Percentiles rank a stretch among this genome's conserved stretches.
Evolutionary conservation across 257 asterid genomes (phyloP).

Genomic region (Penstemon newberryi): DNA sequence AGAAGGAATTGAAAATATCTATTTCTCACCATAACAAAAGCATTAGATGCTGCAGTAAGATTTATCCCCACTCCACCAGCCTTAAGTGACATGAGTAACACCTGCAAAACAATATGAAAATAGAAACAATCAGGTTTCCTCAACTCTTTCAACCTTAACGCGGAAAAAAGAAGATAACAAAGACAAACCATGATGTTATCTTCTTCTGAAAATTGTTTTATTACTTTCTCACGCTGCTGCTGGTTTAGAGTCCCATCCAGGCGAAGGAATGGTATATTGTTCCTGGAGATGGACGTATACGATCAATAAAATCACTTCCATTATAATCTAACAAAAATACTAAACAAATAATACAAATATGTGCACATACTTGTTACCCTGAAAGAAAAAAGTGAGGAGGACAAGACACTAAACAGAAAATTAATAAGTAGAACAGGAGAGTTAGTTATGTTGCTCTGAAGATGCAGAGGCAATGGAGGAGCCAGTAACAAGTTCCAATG

Average conservation of each 20-base stretch:
- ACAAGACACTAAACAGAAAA: conserved; percentile 10
- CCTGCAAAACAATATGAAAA: conserved; percentile 42
- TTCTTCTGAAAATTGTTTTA: conserved; percentile 83
- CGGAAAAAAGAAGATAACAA: not conserved
- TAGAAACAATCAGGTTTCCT: conserved; percentile 5
- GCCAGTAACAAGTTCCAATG: conserved; percentile 15
- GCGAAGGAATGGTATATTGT: conserved; percentile 70
- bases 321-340: conserved; percentile 13
- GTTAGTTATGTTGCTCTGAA: conserved; percentile 9
- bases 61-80: conserved; percentile 99
- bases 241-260: conserved; percentile 91
- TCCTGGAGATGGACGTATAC: conserved; percentile 44
- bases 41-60: conserved; percentile 92
- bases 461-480: not conserved
- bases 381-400: not conserved
- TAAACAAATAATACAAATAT: not conserved
- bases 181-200: conserved; percentile 60
- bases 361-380: not conserved
- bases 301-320: conserved; percentile 5
- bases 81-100: conserved; percentile 89
- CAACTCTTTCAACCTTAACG: not conserved
- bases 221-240: conserved; percentile 91
- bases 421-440: conserved; percentile 3
- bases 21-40: conserved; percentile 76
- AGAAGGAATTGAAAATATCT: conserved; percentile 8